Conservation (phyloP, 208 protist species). For the Novymonas esmeraldas region DNA sequence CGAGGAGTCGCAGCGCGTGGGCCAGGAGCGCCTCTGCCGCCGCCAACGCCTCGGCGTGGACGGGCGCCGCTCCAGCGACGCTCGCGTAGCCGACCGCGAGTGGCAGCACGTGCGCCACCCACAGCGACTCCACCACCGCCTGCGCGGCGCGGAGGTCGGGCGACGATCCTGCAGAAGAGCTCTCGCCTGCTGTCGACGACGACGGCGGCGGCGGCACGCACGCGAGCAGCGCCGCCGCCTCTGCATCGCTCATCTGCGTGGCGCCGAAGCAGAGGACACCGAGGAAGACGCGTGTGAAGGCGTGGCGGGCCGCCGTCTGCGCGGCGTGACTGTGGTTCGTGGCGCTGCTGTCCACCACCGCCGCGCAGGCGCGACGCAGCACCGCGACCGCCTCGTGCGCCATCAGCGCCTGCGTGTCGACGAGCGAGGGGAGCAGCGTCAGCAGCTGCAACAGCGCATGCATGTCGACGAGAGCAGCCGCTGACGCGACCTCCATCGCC, state of each 20-base stretch:
- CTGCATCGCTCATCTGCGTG: conserved; percentile 7
- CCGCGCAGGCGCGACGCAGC: conserved; percentile 16
- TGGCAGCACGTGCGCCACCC: conserved; percentile 17
- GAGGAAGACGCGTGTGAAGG: conserved; percentile 25
- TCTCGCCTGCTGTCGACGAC: background rate
- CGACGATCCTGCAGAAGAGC: background rate
- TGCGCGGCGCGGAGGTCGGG: background rate
- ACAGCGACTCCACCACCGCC: background rate
- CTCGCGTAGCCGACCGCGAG: conserved; percentile 17
- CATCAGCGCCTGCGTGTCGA: conserved; percentile 9
- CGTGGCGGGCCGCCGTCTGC: too few species aligned
- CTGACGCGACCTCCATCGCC: background rate
- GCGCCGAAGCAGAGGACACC: conserved; percentile 20
- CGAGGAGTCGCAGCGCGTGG: conserved; percentile 19
- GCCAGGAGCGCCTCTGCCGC: conserved; percentile 10
- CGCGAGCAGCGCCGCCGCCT: conserved; percentile 6
- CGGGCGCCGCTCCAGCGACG: background rate
- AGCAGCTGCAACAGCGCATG: conserved; percentile 29
- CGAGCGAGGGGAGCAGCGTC: conserved; percentile 23
- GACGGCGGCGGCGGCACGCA: background rate
- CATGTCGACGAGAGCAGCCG: conserved; percentile 4
- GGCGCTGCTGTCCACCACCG: too few species aligned
- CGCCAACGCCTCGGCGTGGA: background rate
- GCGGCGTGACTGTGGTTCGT: too few species aligned
- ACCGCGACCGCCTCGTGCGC: conserved; percentile 18